Evolutionary conservation across 441 rosid genomes (phyloP).

Genomic region (Erodium moschatum): DNA sequence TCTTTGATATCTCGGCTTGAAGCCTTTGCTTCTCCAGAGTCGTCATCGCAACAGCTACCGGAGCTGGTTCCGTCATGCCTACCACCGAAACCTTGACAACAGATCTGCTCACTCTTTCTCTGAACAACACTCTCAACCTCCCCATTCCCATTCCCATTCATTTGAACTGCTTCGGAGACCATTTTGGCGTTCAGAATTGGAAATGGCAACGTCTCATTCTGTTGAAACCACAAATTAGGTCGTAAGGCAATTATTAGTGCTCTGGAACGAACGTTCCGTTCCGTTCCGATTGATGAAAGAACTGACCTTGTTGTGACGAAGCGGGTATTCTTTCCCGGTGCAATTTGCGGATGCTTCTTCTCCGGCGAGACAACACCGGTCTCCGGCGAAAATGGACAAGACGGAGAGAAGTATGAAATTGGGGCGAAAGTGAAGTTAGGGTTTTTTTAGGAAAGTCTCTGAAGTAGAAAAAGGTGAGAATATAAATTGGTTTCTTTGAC

Average conservation of each 20-base stretch:
- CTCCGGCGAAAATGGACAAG: no score
- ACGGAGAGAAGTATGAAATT: not conserved
- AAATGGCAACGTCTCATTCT: slow-evolving; percentile 11
- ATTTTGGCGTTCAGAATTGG: slow-evolving; percentile 27
- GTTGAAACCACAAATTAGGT: no score
- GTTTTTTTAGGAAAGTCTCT: not conserved
- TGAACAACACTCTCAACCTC: slow-evolving; percentile 30
- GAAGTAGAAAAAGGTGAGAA: not conserved
- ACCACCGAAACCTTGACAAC: slow-evolving; percentile 28
- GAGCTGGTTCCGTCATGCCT: slow-evolving; percentile 31
- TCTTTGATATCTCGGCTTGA: slow-evolving; percentile 20
- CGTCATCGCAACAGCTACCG: slow-evolving; percentile 23
- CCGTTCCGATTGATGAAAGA: not conserved
- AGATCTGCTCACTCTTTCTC: slow-evolving; percentile 21
- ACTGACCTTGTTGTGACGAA: not conserved
- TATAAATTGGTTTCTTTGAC: not conserved
- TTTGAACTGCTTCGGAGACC: slow-evolving; percentile 46
- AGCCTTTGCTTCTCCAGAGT: slow-evolving; percentile 25
- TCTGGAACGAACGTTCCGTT: not conserved
- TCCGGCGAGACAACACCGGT: not conserved
- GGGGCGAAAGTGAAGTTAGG: not conserved
- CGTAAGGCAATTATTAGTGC: not conserved
- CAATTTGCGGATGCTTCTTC: not conserved
- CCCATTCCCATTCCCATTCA: slow-evolving; percentile 36
- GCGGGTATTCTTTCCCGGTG: not conserved